Evolutionary conservation across 202 grass and related monocot species (phyloP).

Genomic region (Elaeis oleifera): DNA sequence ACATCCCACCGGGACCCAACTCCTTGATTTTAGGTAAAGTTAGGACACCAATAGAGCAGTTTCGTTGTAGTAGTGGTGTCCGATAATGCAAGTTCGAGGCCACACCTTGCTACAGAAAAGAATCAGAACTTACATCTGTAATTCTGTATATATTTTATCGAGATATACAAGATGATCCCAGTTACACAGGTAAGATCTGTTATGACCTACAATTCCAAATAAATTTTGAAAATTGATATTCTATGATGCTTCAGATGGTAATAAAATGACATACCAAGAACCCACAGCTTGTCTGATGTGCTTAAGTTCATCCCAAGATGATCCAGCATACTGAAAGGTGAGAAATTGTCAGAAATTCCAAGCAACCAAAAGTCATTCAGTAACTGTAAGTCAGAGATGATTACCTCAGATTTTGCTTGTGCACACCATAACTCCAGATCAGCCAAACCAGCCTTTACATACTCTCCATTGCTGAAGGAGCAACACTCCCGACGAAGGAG

Average conservation of each 20-base stretch:
- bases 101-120: too few relatives aligned
- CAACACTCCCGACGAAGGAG: slow-evolving; percentile 20
- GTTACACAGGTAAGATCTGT: too few relatives aligned
- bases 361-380: neutral
- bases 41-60: too few relatives aligned
- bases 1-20: too few relatives aligned
- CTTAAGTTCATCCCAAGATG: slow-evolving; percentile 23
- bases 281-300: slow-evolving; percentile 23
- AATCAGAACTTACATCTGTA: too few relatives aligned
- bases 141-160: too few relatives aligned
- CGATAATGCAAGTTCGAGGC: too few relatives aligned
- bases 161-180: too few relatives aligned
- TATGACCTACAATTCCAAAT: too few relatives aligned
- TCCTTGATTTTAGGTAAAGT: too few relatives aligned
- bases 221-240: neutral
- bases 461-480: slow-evolving; percentile 16
- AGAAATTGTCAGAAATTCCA: neutral
- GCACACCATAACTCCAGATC: slow-evolving; percentile 4
- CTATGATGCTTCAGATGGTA: neutral
- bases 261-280: slow-evolving; percentile 18
- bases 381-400: neutral
- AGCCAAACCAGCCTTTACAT: slow-evolving; percentile 7
- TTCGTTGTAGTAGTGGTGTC: too few relatives aligned
- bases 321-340: neutral
- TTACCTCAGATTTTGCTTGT: slow-evolving; percentile 1